Percentiles rank a stretch among this genome's conserved stretches.
These are phyloP conservation scores for Lepidium sativum DNA, from an alignment of 345 rosid species.

Conservation along the genomic window DNA sequence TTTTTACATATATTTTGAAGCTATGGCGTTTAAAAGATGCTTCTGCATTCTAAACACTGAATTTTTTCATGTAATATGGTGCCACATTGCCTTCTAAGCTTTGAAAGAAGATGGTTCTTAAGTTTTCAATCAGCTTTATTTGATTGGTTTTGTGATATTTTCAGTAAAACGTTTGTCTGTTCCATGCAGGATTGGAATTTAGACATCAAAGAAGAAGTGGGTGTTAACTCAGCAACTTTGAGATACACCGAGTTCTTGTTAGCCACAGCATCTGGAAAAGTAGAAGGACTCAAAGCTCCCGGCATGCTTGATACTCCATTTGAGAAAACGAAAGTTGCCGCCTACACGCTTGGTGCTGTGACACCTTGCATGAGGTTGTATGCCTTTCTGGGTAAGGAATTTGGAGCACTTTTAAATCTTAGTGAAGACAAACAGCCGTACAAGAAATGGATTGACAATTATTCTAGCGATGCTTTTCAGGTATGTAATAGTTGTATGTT, in stretches of 20 bases:
- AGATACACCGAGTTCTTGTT: slow-evolving; percentile 80
- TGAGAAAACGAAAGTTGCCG: slow-evolving; percentile 94
- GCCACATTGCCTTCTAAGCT: background rate
- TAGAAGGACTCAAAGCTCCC: slow-evolving; percentile 86
- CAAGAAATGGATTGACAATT: slow-evolving; percentile 80
- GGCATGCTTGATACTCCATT: slow-evolving; percentile 95
- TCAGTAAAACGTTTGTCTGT: background rate
- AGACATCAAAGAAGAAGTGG: slow-evolving; percentile 46
- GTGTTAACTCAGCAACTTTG: slow-evolving; percentile 54
- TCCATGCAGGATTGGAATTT: slow-evolving; percentile 74
- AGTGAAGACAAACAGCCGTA: slow-evolving; percentile 52
- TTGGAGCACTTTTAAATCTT: slow-evolving; percentile 42
- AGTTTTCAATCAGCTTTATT: background rate
- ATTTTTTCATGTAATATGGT: background rate
- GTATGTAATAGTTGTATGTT: slow-evolving; percentile 29
- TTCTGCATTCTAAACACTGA: background rate
- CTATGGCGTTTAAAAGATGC: background rate
- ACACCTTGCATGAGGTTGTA: slow-evolving; percentile 94
- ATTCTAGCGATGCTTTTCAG: slow-evolving; percentile 74
- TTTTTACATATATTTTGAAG: background rate
- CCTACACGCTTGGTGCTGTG: slow-evolving; percentile 93
- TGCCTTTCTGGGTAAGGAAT: slow-evolving; percentile 74
- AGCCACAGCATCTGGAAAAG: slow-evolving; percentile 94
- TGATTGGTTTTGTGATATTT: background rate
- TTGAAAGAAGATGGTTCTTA: background rate